Base-by-base conservation (phyloP, 768 basidiomycete genomes). In the Suillus placidus region DNA sequence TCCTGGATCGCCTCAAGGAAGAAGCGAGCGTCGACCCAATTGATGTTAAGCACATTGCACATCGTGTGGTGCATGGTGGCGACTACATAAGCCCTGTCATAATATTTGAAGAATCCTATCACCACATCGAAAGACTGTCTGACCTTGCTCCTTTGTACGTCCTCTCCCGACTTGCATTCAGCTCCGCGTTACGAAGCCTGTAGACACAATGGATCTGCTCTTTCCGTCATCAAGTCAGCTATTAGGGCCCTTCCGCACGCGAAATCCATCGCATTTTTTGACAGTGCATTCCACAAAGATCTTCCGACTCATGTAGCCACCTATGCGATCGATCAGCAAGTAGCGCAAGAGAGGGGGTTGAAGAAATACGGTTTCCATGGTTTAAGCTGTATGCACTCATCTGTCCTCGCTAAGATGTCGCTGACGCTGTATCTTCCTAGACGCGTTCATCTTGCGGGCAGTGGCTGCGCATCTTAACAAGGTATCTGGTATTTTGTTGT, bases 331-430 rank as follows among this genome's bases (percentile, higher is more conserved):
- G 79, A 90, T 67, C 90, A 85, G 69, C 72, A 78, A 10, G 78
- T 90, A 52, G 87, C 91, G 0, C 80, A 80, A 45, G 78, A 85
- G 52, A 86, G 87, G 54, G 90, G 91, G 1, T 81, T 97, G 54
- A 87, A 87, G 73, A 95, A 94, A 76, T 97, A 96, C 72, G 95
- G 95, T 20, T 95, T 95, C 76, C 95, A 97, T 71, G 95, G 95
- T 3, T 73, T 95, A 70, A 90, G 88, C 69, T 92, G 89, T 86
- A 67, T 78, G 54, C 23, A 4, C 16, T 57, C 20, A 16, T 14
- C 45, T 61, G 10, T 64, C 32, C 35, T 13, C 52, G n/a, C 45
- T 57, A 30, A 30, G 26, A 7, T 18, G 40, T 49, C 14, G 57
- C 32, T 45, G 45, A 20, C 61, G 35, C 32, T 35, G 18, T 42